These are phyloP conservation scores for Candida sojae DNA, from an alignment of 1,139 yeast species.

Conservation along the genomic window DNA sequence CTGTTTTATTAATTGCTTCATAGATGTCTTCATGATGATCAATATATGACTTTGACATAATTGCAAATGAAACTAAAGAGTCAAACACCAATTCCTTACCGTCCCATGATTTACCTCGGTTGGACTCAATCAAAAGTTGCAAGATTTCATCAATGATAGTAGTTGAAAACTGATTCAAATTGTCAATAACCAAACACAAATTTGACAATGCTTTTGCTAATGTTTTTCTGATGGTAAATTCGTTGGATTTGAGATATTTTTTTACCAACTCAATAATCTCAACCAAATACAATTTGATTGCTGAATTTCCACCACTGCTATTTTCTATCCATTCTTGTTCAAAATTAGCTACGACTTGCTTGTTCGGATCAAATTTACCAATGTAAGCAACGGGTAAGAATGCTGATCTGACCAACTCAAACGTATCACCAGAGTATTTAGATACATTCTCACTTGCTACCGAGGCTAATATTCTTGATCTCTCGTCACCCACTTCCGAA, in stretches of 20 bases:
- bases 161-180: conserved; percentile 30
- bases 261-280: conserved; percentile 65
- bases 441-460: conserved; percentile 68
- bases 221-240: conserved; percentile 67
- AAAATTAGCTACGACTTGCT: conserved; percentile 49
- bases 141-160: conserved; percentile 42
- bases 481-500: conserved; percentile 49
- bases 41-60: conserved; percentile 38
- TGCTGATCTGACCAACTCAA: conserved; percentile 60
- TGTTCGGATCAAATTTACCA: conserved; percentile 68
- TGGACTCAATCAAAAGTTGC: conserved; percentile 58
- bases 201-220: conserved; percentile 72
- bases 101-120: conserved; percentile 81
- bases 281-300: conserved; percentile 67
- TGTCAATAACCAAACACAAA: conserved; percentile 49
- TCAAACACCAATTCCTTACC: conserved; percentile 81
- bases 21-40: conserved; percentile 16
- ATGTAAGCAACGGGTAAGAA: conserved; percentile 79
- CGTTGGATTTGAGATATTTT: conserved; percentile 53
- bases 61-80: conserved; percentile 64
- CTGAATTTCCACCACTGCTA: conserved; percentile 70
- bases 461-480: conserved; percentile 56
- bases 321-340: conserved; percentile 79
- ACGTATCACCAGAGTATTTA: conserved; percentile 69
- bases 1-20: conserved; percentile 39